Evolutionary conservation across 495 filamentous ascomycete genomes (phyloP).

Genomic region (Aspergillus bertholletiae): DNA sequence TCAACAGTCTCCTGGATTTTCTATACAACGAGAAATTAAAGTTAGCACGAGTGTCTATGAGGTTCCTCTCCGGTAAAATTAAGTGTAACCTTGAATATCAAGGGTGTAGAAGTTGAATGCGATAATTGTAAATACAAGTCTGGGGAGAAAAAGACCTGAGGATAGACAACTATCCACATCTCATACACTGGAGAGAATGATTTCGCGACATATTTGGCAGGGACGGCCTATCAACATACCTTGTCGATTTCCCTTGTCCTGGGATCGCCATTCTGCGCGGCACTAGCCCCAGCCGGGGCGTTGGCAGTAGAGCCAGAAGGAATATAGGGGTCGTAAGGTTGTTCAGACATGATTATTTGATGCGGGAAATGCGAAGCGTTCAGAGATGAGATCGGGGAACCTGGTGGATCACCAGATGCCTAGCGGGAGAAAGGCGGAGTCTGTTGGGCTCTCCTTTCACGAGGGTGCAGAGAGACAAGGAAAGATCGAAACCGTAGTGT

Average conservation of each 20-base stretch:
- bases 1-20: slow-evolving; percentile 95
- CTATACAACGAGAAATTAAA: slow-evolving; percentile 40
- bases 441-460: slow-evolving; percentile 12
- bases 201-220: background rate
- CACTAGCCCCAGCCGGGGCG: slow-evolving; percentile 42
- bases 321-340: slow-evolving; percentile 90
- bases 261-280: slow-evolving; percentile 57
- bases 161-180: background rate
- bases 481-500: background rate
- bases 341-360: slow-evolving; percentile 61
- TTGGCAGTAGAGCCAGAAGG: slow-evolving; percentile 56
- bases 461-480: slow-evolving; percentile 6
- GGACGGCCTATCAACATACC: slow-evolving; percentile 49
- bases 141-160: background rate
- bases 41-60: slow-evolving; percentile 14
- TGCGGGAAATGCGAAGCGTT: slow-evolving; percentile 15
- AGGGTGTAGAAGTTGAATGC: background rate
- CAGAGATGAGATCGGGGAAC: slow-evolving; percentile 8
- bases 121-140: background rate
- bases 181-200: background rate
- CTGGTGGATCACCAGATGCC: slow-evolving; percentile 19
- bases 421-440: slow-evolving; percentile 12
- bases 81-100: background rate
- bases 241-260: slow-evolving; percentile 72
- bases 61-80: background rate